phyloP scores from a whole-genome alignment of 805 yeast species.

The Sugiyamaella mastotermitis region DNA sequence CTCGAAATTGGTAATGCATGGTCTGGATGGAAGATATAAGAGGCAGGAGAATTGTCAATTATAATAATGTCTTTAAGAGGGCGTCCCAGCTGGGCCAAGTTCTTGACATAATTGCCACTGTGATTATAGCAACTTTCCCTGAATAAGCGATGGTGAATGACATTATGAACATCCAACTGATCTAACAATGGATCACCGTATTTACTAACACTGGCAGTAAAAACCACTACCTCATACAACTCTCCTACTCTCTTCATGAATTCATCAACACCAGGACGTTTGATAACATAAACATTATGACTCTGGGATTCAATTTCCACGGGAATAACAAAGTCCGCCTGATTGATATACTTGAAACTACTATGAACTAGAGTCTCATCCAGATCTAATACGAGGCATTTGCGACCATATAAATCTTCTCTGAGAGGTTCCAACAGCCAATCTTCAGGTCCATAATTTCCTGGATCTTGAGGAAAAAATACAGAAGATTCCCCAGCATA shows the following conservation, averaged over 20 bases:
- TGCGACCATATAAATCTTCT: constrained; percentile 49
- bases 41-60: constrained; percentile 95
- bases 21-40: constrained; percentile 96
- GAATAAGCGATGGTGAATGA: constrained; percentile 86
- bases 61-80: constrained; percentile 81
- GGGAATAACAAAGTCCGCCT: constrained; percentile 95
- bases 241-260: constrained; percentile 78
- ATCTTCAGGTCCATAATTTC: neutral
- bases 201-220: constrained; percentile 92
- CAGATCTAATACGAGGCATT: constrained; percentile 84
- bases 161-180: constrained; percentile 67
- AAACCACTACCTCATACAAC: constrained; percentile 89
- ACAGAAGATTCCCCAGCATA: constrained; percentile 3
- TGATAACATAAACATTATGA: constrained; percentile 93
- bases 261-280: constrained; percentile 97
- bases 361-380: constrained; percentile 97
- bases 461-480: constrained; percentile 2
- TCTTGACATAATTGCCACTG: constrained; percentile 92
- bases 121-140: constrained; percentile 91
- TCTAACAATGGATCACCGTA: constrained; percentile 95
- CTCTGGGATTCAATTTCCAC: constrained; percentile 91
- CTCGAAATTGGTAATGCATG: constrained; percentile 95
- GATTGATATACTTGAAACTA: constrained; percentile 82
- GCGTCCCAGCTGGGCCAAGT: constrained; percentile 88
- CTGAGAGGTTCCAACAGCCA: constrained; percentile 46